A percentile compares a stretch with the other conserved stretches of the same genome.
Evolutionary conservation across 1,284 basidiomycete species (phyloP).

Genomic region (Trichosporon coremiiforme): DNA sequence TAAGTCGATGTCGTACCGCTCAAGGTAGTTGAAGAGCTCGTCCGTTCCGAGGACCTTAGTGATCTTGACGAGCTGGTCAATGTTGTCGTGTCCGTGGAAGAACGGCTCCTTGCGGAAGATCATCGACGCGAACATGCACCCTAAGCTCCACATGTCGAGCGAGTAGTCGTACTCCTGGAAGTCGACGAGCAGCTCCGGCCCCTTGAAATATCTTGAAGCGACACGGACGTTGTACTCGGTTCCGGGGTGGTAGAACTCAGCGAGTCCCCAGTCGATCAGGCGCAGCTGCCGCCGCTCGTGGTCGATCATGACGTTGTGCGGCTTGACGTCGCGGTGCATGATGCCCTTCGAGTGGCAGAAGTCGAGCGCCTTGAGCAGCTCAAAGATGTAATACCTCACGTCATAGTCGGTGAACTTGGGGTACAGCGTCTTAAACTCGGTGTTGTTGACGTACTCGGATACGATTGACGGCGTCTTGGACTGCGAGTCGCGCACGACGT

Average conservation of each 20-base stretch:
- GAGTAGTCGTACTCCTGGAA: conserved; percentile 98
- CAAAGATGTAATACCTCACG: conserved; percentile 94
- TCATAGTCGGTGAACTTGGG: conserved; percentile 93
- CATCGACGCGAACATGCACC: conserved; percentile 99
- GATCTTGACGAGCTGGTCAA: conserved; percentile 98
- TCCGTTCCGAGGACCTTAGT: conserved; percentile 97
- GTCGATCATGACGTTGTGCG: conserved; percentile 99
- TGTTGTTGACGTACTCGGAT: conserved; percentile 98
- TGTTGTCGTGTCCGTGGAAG: conserved; percentile 99
- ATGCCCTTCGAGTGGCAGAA: conserved; percentile 98
- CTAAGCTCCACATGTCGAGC: conserved; percentile 97
- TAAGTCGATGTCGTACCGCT: conserved; percentile 91
- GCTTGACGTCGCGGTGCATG: conserved; percentile 99
- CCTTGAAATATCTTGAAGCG: conserved; percentile 97
- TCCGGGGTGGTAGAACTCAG: conserved; percentile 97
- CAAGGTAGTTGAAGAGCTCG: conserved; percentile 79
- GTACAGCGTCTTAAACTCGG: conserved; percentile 97
- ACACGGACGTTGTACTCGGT: conserved; percentile 99
- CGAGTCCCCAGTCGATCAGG: conserved; percentile 97
- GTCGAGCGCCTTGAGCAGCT: conserved; percentile 95
- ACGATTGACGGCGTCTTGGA: conserved; percentile 97
- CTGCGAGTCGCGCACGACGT: conserved; percentile 85
- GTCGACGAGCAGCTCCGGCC: conserved; percentile 94
- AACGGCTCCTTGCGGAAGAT: conserved; percentile 99
- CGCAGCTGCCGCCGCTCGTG: conserved; percentile 95